These are phyloP conservation scores for Puccinia brachypodii DNA, from an alignment of 1,284 basidiomycete species.

Conservation along the genomic window DNA sequence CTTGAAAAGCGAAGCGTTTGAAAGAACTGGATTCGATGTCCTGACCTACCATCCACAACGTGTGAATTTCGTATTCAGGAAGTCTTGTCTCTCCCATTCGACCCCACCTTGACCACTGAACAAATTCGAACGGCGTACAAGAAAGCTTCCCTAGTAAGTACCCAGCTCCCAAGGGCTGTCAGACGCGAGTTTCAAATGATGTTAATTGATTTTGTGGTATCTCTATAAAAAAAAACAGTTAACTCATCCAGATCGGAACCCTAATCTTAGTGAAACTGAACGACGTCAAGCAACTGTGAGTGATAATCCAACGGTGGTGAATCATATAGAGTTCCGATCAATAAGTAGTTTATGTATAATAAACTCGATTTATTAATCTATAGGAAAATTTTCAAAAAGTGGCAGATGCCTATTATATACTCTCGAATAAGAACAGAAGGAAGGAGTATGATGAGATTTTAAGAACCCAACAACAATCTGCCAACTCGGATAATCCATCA, in stretches of 20 bases:
- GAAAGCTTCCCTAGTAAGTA: constrained; percentile 15
- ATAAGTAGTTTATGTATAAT: not conserved
- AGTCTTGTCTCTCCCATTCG: constrained; percentile 15
- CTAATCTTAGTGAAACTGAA: constrained; percentile 32
- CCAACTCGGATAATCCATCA: constrained; percentile 63
- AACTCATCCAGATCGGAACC: constrained; percentile 36
- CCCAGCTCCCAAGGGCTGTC: too few species aligned
- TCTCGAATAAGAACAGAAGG: constrained; percentile 73
- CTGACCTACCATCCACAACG: not conserved
- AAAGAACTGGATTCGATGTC: too few species aligned
- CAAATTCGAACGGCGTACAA: constrained; percentile 31
- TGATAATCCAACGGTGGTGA: too few species aligned
- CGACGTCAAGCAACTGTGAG: constrained; percentile 7
- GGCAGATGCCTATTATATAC: constrained; percentile 93
- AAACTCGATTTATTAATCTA: not conserved
- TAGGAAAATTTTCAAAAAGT: constrained; percentile 61
- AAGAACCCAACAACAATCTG: constrained; percentile 58
- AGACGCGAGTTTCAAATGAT: not conserved
- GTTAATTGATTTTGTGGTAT: not conserved
- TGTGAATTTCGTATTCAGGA: not conserved
- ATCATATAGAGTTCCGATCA: too few species aligned
- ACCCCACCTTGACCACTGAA: constrained; percentile 7
- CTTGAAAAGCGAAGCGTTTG: too few species aligned
- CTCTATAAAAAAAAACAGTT: not conserved
- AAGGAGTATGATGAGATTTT: constrained; percentile 76